Base-by-base conservation (phyloP, 768 basidiomycete genomes). In the Gloeophyllum trabeum region DNA sequence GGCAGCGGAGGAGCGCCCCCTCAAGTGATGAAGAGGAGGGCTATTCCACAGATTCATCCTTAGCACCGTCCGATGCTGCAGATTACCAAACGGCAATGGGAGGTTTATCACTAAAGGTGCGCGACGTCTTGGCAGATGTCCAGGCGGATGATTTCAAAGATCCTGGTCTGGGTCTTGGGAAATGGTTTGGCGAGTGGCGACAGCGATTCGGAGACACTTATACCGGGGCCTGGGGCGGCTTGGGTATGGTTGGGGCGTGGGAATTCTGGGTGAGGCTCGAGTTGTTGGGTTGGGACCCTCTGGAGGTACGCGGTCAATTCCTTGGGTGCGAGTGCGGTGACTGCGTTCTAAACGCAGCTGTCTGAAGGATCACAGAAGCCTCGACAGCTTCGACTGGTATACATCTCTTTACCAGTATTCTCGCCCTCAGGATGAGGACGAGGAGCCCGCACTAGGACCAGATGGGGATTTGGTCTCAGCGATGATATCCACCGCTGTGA, bases 251-350 rank as follows among this genome's bases (percentile, higher is more conserved):
- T 1, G 80, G 80, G 39, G 86, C 87, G 38, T 94, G 91, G 90
- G 91, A 92, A 59, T 94, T 92, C 57, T 93, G 89, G 88, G 77
- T 77, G n/a, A 68, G 90, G 43, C 63, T 90, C 44, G 92, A 97
- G 62, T 70, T 81, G 48, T 62, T 89, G 7, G 85, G 81, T 3
- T 96, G 93, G 93, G 77, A 91, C 56, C 88, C 85, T 36, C 67
- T 93, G 19, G 73, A 84, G 63, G 90, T 85, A 53, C 48, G n/a
- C n/a, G n/a, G n/a, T n/a, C n/a, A n/a, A n/a, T n/a, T n/a, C n/a
- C n/a, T n/a, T n/a, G n/a, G n/a, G n/a, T n/a, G n/a, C n/a, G n/a
- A n/a, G 70, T 62, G 42, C 24, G 24, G 26, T 22, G 1, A 35
- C 14, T 32, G 24, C 28, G 16, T 32, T 19, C 40, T 53, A 23